phyloP scores from a whole-genome alignment of 179 eudicot genomes.

The Camellia oleifera region DNA sequence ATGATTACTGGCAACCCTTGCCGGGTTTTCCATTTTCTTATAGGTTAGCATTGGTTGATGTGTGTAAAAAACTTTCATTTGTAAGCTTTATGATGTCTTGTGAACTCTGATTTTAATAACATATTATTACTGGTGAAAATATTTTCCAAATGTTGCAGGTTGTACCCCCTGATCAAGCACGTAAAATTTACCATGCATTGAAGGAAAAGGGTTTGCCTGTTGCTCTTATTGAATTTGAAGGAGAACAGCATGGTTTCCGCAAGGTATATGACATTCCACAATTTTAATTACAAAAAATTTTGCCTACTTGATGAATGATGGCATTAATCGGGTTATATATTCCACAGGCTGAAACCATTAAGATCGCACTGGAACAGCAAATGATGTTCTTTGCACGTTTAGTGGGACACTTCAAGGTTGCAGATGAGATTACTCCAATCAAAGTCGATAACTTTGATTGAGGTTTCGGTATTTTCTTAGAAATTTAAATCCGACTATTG shows the following conservation, averaged over 20 bases:
- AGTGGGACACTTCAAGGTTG: slow-evolving; percentile 71
- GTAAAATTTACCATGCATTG: slow-evolving; percentile 71
- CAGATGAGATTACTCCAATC: slow-evolving; percentile 77
- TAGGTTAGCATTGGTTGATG: neutral
- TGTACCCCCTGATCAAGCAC: slow-evolving; percentile 87
- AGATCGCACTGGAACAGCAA: slow-evolving; percentile 88
- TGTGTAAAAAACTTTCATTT: neutral
- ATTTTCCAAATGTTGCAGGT: slow-evolving; percentile 43
- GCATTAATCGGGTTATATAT: slow-evolving; percentile 6
- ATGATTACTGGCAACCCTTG: neutral
- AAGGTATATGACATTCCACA: slow-evolving; percentile 46
- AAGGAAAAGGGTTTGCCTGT: slow-evolving; percentile 89
- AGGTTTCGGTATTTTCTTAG: slow-evolving; percentile 3
- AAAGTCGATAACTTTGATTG: slow-evolving; percentile 81
- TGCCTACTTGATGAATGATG: neutral
- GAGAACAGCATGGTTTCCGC: slow-evolving; percentile 96
- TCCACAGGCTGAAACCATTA: slow-evolving; percentile 88
- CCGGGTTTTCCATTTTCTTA: neutral
- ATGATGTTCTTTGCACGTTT: slow-evolving; percentile 93
- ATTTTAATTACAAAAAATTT: neutral
- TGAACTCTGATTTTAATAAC: neutral
- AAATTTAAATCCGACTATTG: neutral
- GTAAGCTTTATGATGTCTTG: neutral
- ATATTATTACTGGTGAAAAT: neutral
- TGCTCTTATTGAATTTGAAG: slow-evolving; percentile 93